These are phyloP conservation scores for Fusarium albidum DNA, from an alignment of 2,329 filamentous ascomycete genomes.

Conservation along the genomic window DNA sequence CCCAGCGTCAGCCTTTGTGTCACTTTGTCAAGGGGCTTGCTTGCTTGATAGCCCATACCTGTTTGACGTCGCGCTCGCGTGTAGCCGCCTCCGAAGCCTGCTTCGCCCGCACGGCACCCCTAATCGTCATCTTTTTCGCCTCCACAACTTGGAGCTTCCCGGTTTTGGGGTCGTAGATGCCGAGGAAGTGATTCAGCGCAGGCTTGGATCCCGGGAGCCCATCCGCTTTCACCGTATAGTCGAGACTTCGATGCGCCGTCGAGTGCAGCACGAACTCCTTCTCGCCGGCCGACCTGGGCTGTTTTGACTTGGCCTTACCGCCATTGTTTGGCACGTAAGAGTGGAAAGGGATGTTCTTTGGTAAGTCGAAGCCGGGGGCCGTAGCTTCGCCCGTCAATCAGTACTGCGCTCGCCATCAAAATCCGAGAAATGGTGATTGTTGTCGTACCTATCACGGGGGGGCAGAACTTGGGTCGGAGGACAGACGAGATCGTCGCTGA, in stretches of 20 bases:
- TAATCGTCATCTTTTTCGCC: conserved; percentile 70
- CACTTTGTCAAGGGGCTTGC: neutral
- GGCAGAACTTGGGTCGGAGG: conserved; percentile 54
- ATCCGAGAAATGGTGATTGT: neutral
- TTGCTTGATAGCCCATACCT: conserved; percentile 33
- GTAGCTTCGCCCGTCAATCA: conserved; percentile 44
- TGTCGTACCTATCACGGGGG: conserved; percentile 66
- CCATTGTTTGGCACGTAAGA: conserved; percentile 55
- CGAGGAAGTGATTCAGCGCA: conserved; percentile 69
- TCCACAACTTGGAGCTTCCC: conserved; percentile 68
- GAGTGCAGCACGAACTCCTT: conserved; percentile 66
- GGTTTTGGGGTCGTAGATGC: conserved; percentile 68
- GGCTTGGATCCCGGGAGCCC: conserved; percentile 41
- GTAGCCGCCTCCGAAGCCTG: conserved; percentile 58
- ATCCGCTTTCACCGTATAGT: conserved; percentile 66
- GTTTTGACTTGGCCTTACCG: conserved; percentile 46
- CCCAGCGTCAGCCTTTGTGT: conserved; percentile 35
- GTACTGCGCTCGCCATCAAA: conserved; percentile 10
- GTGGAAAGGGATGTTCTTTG: conserved; percentile 52
- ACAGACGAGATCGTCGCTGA: conserved; percentile 57
- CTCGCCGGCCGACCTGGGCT: conserved; percentile 50
- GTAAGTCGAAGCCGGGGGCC: conserved; percentile 48
- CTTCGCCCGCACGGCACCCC: conserved; percentile 64
- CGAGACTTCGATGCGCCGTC: conserved; percentile 62
- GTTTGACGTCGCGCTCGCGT: conserved; percentile 42